phyloP scores from a whole-genome alignment of 2,329 filamentous ascomycete species.

The Neofusicoccum cordaticola region DNA sequence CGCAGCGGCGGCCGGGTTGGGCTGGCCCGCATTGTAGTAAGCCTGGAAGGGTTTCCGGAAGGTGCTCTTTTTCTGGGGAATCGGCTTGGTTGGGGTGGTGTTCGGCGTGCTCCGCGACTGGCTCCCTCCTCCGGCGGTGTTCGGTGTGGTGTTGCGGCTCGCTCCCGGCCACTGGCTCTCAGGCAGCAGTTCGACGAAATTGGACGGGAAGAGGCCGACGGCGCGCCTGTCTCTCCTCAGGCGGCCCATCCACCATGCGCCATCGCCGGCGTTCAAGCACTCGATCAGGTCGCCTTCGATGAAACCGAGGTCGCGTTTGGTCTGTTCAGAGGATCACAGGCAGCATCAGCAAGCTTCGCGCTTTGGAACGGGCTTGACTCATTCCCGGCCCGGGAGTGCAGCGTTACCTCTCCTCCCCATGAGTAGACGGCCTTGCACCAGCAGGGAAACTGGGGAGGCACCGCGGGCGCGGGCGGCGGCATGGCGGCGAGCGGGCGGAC shows the following conservation, averaged over 20 bases:
- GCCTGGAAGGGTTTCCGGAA: constrained; percentile 65
- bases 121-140: constrained; percentile 26
- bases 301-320: constrained; percentile 91
- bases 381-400: not conserved
- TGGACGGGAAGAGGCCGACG: constrained; percentile 91
- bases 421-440: constrained; percentile 91
- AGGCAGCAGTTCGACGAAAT: constrained; percentile 89
- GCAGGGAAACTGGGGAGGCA: constrained; percentile 81
- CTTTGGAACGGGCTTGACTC: constrained; percentile 11
- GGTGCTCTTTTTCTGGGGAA: constrained; percentile 52
- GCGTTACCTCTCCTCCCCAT: constrained; percentile 73
- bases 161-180: constrained; percentile 74
- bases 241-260: constrained; percentile 96
- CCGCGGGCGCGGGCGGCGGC: constrained; percentile 46
- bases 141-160: constrained; percentile 56
- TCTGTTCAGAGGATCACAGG: constrained; percentile 43
- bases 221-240: constrained; percentile 85
- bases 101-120: not conserved
- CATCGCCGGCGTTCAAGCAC: constrained; percentile 95
- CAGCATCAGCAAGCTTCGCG: constrained; percentile 20
- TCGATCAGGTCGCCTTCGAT: constrained; percentile 97
- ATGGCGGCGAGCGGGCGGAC: constrained; percentile 29
- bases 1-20: constrained; percentile 41
- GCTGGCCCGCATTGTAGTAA: constrained; percentile 47
- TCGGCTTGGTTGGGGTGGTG: constrained; percentile 47